Conservation (phyloP, 129 eudicot species). For the Oenanthe sinensis region DNA sequence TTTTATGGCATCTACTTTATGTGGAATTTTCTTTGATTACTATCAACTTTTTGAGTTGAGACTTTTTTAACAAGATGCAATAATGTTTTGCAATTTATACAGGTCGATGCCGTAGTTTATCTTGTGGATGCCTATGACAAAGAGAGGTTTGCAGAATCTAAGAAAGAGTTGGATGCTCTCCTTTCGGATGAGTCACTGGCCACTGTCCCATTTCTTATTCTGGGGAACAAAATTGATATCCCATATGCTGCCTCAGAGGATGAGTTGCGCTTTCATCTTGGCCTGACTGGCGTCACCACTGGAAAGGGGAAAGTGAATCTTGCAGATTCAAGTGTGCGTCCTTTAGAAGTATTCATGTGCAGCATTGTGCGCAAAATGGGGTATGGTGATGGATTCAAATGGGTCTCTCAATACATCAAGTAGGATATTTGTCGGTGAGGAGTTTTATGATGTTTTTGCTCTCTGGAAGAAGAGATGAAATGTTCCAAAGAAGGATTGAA, state of each 20-base stretch:
- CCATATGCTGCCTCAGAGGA: constrained; percentile 20
- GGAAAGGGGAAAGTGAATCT: constrained; percentile 18
- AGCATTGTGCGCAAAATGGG: constrained; percentile 19
- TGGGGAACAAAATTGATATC: constrained; percentile 14
- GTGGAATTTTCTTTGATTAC: background rate
- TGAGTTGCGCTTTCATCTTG: constrained; percentile 11
- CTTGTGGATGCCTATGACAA: constrained; percentile 12
- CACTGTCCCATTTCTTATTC: constrained; percentile 6
- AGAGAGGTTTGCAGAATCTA: constrained; percentile 14
- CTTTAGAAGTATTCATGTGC: constrained; percentile 19
- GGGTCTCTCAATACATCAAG: constrained; percentile 25
- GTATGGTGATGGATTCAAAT: constrained; percentile 21
- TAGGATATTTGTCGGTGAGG: background rate
- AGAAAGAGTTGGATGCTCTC: constrained; percentile 7
- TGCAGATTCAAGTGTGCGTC: constrained; percentile 11
- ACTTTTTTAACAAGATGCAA: background rate
- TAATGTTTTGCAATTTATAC: background rate
- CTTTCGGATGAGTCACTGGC: constrained; percentile 8
- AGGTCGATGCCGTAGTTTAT: constrained; percentile 9
- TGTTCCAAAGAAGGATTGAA: constrained; percentile 1
- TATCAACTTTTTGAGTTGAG: background rate
- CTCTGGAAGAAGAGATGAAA: background rate
- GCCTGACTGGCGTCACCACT: constrained; percentile 4
- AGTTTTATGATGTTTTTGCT: background rate
- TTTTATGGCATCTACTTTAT: background rate